phyloP scores from a whole-genome alignment of 441 rosid species.

The Erodium texanum region DNA sequence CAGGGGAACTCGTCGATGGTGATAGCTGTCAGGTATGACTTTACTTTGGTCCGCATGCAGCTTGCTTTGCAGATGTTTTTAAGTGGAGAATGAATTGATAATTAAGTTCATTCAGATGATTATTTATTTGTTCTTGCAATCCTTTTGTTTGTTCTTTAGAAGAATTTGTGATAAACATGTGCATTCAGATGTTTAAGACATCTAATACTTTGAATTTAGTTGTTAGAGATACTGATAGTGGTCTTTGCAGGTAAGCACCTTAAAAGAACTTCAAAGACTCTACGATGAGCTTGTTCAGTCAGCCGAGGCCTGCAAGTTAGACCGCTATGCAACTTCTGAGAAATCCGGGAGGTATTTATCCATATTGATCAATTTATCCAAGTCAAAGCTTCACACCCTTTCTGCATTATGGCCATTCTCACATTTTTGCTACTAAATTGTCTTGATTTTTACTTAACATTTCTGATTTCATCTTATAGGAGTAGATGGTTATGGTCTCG shows the following conservation, averaged over 20 bases:
- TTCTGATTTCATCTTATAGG: constrained; percentile 34
- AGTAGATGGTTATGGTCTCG: constrained; percentile 95
- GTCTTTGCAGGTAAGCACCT: constrained; percentile 54
- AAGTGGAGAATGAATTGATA: not conserved
- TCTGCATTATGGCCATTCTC: not conserved
- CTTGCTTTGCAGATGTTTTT: not conserved
- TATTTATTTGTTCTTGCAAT: not conserved
- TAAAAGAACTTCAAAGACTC: constrained; percentile 83
- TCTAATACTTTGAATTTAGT: constrained; percentile 13
- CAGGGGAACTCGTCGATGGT: constrained; percentile 80
- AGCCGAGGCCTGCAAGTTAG: constrained; percentile 70
- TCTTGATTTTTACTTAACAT: not conserved
- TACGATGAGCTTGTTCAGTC: constrained; percentile 74
- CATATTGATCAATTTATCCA: not conserved
- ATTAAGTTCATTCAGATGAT: not conserved
- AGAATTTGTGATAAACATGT: not conserved
- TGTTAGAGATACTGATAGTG: constrained; percentile 18
- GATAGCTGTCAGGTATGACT: constrained; percentile 66
- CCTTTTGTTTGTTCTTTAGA: not conserved
- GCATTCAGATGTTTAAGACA: not conserved
- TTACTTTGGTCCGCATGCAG: not conserved
- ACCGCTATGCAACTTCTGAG: constrained; percentile 74
- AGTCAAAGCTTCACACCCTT: not conserved
- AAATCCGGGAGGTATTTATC: constrained; percentile 53
- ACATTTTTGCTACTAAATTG: not conserved